Evolutionary conservation across 2,329 filamentous ascomycete genomes (phyloP).

Genomic region (Verticillium nubilum): DNA sequence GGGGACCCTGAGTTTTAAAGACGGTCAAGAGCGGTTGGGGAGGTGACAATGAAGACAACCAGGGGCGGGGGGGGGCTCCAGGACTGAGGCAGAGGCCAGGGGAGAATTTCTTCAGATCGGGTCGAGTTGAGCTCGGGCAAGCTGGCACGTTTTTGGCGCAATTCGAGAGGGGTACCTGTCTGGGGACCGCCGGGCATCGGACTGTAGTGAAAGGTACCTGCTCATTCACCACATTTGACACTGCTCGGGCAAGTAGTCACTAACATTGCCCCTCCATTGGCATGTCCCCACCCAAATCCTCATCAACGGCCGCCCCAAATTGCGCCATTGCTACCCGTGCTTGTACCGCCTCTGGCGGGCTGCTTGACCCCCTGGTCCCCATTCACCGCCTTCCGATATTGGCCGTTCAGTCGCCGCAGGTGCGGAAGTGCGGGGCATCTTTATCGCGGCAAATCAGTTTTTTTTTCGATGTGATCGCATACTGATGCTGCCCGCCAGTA

Average conservation of each 20-base stretch:
- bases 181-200: neutral
- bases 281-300: neutral
- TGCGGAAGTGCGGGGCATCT: neutral
- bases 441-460: neutral
- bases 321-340: conserved; percentile 2
- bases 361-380: neutral
- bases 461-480: neutral
- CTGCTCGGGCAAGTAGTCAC: neutral
- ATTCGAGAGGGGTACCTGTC: conserved; percentile 1
- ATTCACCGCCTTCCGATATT: neutral
- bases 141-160: neutral
- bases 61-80: conserved; percentile 3
- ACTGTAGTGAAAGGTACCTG: neutral
- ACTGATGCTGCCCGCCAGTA: neutral
- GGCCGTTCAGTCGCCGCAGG: neutral
- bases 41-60: conserved; percentile 3
- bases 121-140: neutral
- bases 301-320: conserved; percentile 1
- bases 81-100: neutral
- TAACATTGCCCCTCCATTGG: neutral
- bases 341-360: neutral
- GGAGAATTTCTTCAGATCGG: conserved; percentile 1
- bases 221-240: neutral
- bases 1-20: conserved; percentile 13
- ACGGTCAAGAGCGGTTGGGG: conserved; percentile 1